Conservation (phyloP, 805 yeast genomes). For the Schwanniomyces yamadae region DNA sequence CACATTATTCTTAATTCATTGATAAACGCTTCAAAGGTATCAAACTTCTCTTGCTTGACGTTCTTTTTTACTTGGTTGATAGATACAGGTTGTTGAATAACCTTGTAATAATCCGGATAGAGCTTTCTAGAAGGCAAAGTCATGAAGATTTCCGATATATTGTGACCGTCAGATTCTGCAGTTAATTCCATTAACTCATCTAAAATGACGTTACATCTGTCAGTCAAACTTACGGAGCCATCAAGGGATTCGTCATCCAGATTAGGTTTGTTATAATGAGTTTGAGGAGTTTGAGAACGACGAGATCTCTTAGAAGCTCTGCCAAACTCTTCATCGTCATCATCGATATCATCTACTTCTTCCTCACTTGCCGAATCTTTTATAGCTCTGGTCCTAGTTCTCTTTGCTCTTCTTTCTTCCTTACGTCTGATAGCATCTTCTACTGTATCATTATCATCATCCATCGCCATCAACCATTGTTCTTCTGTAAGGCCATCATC, state of each 20-base stretch:
- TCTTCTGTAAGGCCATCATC: slow-evolving; percentile 92
- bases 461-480: slow-evolving; percentile 85
- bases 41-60: slow-evolving; percentile 37
- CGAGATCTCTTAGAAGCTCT: slow-evolving; percentile 17
- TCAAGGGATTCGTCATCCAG: slow-evolving; percentile 28
- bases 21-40: slow-evolving; percentile 45
- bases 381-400: slow-evolving; percentile 28
- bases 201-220: slow-evolving; percentile 37
- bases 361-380: slow-evolving; percentile 19
- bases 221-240: slow-evolving; percentile 15
- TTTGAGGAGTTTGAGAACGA: slow-evolving; percentile 16
- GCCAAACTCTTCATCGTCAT: slow-evolving; percentile 20
- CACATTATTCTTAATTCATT: slow-evolving; percentile 67
- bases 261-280: slow-evolving; percentile 13
- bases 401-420: slow-evolving; percentile 40
- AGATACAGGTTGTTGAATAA: slow-evolving; percentile 61
- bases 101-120: slow-evolving; percentile 83
- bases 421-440: slow-evolving; percentile 59
- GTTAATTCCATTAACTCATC: slow-evolving; percentile 40
- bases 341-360: slow-evolving; percentile 22
- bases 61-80: slow-evolving; percentile 53
- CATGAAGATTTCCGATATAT: slow-evolving; percentile 47
- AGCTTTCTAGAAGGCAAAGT: slow-evolving; percentile 68
- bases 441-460: slow-evolving; percentile 63
- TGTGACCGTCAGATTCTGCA: slow-evolving; percentile 46